Evolutionary conservation across 1,139 yeast species (phyloP).

Genomic region (Scheffersomyces cryptocercus): DNA sequence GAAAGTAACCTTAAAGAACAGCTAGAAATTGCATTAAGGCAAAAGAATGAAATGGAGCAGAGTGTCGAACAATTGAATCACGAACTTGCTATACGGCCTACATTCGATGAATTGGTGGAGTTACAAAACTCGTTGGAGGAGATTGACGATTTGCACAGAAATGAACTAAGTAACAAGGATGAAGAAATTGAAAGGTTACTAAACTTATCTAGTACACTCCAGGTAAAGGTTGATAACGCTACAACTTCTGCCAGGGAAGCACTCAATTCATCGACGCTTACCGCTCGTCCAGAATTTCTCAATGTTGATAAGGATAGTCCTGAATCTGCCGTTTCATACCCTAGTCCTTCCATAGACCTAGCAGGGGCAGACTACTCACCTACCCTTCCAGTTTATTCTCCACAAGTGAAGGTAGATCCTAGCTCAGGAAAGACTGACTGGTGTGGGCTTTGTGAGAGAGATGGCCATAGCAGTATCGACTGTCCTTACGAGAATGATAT

Average conservation of each 20-base stretch:
- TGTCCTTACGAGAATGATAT: constrained; percentile 81
- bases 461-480: constrained; percentile 82
- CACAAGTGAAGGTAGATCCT: constrained; percentile 57
- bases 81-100: constrained; percentile 23
- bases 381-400: constrained; percentile 50
- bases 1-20: constrained; percentile 7
- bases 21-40: not conserved
- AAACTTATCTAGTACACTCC: constrained; percentile 18
- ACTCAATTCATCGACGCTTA: not conserved
- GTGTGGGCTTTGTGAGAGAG: constrained; percentile 92
- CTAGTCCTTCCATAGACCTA: constrained; percentile 12
- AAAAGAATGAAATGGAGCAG: constrained; percentile 6
- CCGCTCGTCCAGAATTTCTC: not conserved
- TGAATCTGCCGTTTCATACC: constrained; percentile 1
- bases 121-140: constrained; percentile 24
- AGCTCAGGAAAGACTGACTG: constrained; percentile 74
- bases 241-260: constrained; percentile 10
- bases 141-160: constrained; percentile 28
- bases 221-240: constrained; percentile 18
- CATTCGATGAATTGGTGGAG: constrained; percentile 26
- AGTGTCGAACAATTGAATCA: constrained; percentile 25
- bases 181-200: constrained; percentile 26
- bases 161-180: constrained; percentile 30
- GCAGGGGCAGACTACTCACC: constrained; percentile 33
- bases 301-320: not conserved